Conservation (phyloP, 768 basidiomycete species). For the Rubroboletus pulcherrimus region DNA sequence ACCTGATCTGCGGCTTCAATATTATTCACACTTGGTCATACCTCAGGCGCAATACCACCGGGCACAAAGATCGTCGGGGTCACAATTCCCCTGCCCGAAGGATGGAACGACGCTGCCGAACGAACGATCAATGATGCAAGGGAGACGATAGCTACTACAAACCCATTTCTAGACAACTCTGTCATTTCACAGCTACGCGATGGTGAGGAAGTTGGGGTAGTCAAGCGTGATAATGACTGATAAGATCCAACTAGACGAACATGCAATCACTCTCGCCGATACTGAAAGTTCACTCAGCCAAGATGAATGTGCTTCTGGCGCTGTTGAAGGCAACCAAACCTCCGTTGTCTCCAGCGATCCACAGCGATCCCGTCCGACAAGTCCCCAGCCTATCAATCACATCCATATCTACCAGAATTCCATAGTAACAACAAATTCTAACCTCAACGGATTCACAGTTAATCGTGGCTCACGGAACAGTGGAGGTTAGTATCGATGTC, state of each 20-base stretch:
- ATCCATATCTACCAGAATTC: slow-evolving; percentile 1
- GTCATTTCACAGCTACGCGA: background rate
- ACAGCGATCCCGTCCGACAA: background rate
- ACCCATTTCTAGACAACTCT: slow-evolving; percentile 6
- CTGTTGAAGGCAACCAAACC: background rate
- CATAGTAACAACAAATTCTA: slow-evolving; percentile 4
- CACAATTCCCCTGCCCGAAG: background rate
- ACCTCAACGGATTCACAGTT: background rate
- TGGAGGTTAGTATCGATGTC: background rate
- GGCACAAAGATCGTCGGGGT: background rate
- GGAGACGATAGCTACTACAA: background rate
- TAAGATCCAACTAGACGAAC: background rate
- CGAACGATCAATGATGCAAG: background rate
- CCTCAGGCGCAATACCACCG: background rate
- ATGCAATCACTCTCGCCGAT: background rate
- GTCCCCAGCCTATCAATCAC: background rate
- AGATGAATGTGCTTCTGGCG: background rate
- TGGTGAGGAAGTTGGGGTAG: background rate
- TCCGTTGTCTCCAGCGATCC: background rate
- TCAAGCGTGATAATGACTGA: background rate
- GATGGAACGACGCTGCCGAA: background rate
- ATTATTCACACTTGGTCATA: background rate
- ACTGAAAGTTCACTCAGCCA: background rate
- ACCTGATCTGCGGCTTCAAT: background rate
- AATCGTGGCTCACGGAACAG: background rate